A percentile compares a stretch with the other conserved stretches of the same genome.
Conservation (phyloP, 1,139 yeast species). For the Geotrichum armillariae region DNA sequence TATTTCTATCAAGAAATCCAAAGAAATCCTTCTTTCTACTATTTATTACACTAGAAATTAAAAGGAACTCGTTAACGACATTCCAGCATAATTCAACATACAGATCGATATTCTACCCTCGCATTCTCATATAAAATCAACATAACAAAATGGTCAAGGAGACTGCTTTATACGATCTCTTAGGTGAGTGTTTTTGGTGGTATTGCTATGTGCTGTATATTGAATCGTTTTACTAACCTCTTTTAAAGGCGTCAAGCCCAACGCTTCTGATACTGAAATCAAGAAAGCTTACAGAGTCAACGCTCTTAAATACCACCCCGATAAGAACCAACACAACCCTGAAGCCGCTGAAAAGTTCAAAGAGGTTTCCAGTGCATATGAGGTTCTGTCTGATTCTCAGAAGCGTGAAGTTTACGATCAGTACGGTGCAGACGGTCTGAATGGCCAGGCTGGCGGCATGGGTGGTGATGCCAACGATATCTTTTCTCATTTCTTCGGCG, state of each 20-base stretch:
- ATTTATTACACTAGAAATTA: too few species aligned
- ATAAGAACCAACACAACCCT: constrained; percentile 85
- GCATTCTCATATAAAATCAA: constrained; percentile 17
- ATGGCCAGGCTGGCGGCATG: constrained; percentile 77
- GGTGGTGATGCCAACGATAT: constrained; percentile 79
- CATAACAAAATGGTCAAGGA: constrained; percentile 74
- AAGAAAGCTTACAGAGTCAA: constrained; percentile 94
- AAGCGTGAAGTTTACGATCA: constrained; percentile 87
- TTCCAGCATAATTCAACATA: too few species aligned
- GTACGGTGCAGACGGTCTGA: constrained; percentile 90
- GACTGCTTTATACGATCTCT: constrained; percentile 78
- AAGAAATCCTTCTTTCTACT: too few species aligned
- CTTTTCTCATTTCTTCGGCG: constrained; percentile 86
- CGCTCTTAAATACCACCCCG: constrained; percentile 95
- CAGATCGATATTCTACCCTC: too few species aligned
- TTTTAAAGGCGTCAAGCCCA: constrained; percentile 52
- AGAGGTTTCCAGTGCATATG: constrained; percentile 92
- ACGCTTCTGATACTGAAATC: constrained; percentile 79
- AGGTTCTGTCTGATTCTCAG: constrained; percentile 76
- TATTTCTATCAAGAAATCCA: too few species aligned
- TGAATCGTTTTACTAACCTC: constrained; percentile 34
- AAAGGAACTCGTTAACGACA: too few species aligned
- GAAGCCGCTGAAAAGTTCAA: constrained; percentile 90
- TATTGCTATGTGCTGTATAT: too few species aligned
- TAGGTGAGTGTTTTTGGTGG: constrained; percentile 54